Base-by-base conservation (phyloP, 441 rosid genomes). In the Pelargonium citronellum region DNA sequence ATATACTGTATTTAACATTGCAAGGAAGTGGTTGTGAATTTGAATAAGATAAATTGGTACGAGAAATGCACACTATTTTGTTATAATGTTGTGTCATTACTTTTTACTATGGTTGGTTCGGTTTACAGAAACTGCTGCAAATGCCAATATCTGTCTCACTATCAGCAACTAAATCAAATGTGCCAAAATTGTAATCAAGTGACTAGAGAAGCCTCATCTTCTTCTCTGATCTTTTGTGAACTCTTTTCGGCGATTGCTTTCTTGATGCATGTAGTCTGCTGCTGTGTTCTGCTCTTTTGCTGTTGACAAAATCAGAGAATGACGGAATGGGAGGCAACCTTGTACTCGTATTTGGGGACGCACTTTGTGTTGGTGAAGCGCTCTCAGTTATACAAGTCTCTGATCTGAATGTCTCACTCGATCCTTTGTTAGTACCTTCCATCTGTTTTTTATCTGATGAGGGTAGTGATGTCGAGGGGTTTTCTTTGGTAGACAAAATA, bases 281-380 rank as follows among this genome's bases (percentile, higher is more conserved):
- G 44, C 61, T 70, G 34, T 70, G 75, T 62, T 67, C 77, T 13
- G 73, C 67, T 75, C 82, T 87, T 76, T 70, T 73, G 61, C 80
- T 72, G 82, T 88, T 89, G 20, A 84, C 87, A 77, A 91, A 91
- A 79, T 89, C 91, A 0, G 97, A 84, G 79, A 93, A 89, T 13
- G 98, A 91, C 2, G 87, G 97, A 78, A 93, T 84, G 20, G 75
- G 69, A 0, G 94, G 94, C 67, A 85, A 79, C 67, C 27, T 79
- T 67, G 64, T 60, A 22, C 43, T 39, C 43, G 80, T n/a, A 30
- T 63, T 2, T 7, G 71, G 27, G 2, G 77, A 70, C 69, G 68
- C 53, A 53, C 67, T 68, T 60, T 68, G 71, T 11, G 12, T 34
- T 3, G 58, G 68, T 9, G 73, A 74, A 71, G 70, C 68, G 41